phyloP scores from a whole-genome alignment of 2,329 filamentous ascomycete species.

The Penicillium oxalicum region DNA sequence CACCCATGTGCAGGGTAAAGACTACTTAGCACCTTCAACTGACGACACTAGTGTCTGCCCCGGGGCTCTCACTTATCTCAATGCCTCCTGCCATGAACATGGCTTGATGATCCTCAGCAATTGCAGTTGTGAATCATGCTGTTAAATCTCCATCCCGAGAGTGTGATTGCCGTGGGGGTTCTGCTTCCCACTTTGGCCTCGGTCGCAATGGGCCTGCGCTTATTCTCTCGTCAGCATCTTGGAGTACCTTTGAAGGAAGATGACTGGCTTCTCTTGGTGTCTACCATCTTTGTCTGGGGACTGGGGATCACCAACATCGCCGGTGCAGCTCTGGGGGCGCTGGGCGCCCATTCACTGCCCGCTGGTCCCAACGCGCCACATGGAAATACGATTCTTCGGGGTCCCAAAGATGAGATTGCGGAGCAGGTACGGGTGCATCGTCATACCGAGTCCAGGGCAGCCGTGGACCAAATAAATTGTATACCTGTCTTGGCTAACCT shows the following conservation, averaged over 20 bases:
- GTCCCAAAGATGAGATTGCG: constrained; percentile 6
- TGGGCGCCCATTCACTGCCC: constrained; percentile 4
- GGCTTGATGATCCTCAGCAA: too few relatives aligned
- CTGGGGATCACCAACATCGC: constrained; percentile 3
- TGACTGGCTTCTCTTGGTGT: constrained; percentile 6
- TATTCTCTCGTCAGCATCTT: constrained; percentile 1
- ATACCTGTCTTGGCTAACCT: not conserved
- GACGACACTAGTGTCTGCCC: too few relatives aligned
- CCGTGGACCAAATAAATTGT: not conserved
- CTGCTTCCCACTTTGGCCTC: not conserved
- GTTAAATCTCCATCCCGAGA: not conserved
- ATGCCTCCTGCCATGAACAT: too few relatives aligned
- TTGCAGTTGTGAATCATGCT: not conserved
- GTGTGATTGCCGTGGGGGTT: not conserved
- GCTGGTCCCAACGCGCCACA: constrained; percentile 4
- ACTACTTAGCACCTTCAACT: too few relatives aligned
- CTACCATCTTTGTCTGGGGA: not conserved
- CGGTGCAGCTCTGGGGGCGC: constrained; percentile 6
- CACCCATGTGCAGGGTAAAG: too few relatives aligned
- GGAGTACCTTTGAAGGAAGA: constrained; percentile 6
- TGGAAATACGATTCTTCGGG: constrained; percentile 5
- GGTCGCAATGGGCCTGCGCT: constrained; percentile 1
- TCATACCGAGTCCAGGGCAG: not conserved
- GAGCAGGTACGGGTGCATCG: constrained; percentile 1
- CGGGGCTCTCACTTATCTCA: too few relatives aligned